A percentile compares a stretch with the other conserved stretches of the same genome.
These are phyloP conservation scores for Triticum timopheevii DNA, from an alignment of 176 grass and related monocot species.

Conservation along the genomic window DNA sequence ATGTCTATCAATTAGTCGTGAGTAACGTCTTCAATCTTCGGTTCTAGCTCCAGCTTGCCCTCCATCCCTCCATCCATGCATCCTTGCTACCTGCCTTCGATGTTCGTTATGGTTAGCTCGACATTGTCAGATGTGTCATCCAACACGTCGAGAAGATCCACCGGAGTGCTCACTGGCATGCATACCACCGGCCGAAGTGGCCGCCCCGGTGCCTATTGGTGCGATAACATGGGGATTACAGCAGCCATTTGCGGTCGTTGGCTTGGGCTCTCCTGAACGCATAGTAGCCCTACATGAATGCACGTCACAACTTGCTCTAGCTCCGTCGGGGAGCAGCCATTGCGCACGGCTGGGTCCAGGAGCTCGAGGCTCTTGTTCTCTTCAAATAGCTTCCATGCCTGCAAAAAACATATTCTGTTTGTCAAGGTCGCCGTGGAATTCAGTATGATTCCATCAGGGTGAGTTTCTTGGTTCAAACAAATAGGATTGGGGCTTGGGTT, in stretches of 20 bases:
- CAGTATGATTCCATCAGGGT: background rate
- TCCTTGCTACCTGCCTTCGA: constrained; percentile 26
- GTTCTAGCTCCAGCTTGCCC: background rate
- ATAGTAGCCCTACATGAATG: constrained; percentile 40
- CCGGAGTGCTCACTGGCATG: background rate
- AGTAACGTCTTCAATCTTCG: background rate
- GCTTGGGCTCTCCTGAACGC: constrained; percentile 40
- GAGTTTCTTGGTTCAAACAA: background rate
- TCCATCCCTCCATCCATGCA: background rate
- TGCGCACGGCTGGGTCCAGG: constrained; percentile 1
- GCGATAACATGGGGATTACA: constrained; percentile 35
- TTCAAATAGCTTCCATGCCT: constrained; percentile 42
- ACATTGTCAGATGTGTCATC: background rate
- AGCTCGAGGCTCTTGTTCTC: constrained; percentile 15
- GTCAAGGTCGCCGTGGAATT: background rate
- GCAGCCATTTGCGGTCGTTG: constrained; percentile 30
- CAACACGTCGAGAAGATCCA: background rate
- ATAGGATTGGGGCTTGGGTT: background rate
- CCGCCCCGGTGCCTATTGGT: background rate
- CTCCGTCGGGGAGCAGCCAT: constrained; percentile 1
- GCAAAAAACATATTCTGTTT: background rate
- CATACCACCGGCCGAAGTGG: constrained; percentile 31
- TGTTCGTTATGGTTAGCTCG: constrained; percentile 5
- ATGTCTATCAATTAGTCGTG: too few species aligned
- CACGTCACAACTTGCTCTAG: constrained; percentile 28